phyloP scores from a whole-genome alignment of 1,139 yeast species.

The Sugiyamaella neomexicana region DNA sequence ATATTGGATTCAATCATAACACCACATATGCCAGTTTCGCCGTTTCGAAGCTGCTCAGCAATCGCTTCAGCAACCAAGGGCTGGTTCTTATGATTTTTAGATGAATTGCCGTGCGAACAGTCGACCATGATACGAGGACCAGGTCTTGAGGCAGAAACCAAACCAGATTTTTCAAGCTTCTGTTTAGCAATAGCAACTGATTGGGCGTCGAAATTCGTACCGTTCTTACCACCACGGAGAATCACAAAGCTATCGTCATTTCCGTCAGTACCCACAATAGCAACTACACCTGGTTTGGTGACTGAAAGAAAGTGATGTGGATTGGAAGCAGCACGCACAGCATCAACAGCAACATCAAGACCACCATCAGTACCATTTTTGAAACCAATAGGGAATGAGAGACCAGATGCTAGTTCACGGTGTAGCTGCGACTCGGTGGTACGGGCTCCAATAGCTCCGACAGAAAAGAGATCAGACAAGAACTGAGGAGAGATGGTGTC shows the following conservation, averaged over 20 bases:
- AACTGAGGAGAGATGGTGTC: conserved; percentile 97
- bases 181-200: conserved; percentile 68
- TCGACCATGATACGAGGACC: conserved; percentile 83
- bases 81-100: conserved; percentile 86
- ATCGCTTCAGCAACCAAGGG: conserved; percentile 84
- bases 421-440: conserved; percentile 97
- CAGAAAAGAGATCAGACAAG: conserved; percentile 81
- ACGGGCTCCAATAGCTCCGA: conserved; percentile 98
- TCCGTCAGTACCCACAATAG: conserved; percentile 94
- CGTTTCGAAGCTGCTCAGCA: conserved; percentile 75
- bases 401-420: conserved; percentile 92
- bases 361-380: conserved; percentile 97
- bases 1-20: conserved; percentile 95
- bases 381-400: conserved; percentile 96
- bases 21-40: conserved; percentile 80
- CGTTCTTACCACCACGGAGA: conserved; percentile 90
- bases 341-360: conserved; percentile 88
- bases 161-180: conserved; percentile 59
- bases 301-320: conserved; percentile 94
- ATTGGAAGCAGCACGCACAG: conserved; percentile 86
- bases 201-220: conserved; percentile 83
- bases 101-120: conserved; percentile 95
- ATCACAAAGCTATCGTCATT: conserved; percentile 88
- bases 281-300: conserved; percentile 92
- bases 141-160: conserved; percentile 47